Evolutionary conservation across 1,139 yeast species (phyloP), one percentile per base, ranked within the genome.

Genomic region (Suhomyces choctaworum): DNA sequence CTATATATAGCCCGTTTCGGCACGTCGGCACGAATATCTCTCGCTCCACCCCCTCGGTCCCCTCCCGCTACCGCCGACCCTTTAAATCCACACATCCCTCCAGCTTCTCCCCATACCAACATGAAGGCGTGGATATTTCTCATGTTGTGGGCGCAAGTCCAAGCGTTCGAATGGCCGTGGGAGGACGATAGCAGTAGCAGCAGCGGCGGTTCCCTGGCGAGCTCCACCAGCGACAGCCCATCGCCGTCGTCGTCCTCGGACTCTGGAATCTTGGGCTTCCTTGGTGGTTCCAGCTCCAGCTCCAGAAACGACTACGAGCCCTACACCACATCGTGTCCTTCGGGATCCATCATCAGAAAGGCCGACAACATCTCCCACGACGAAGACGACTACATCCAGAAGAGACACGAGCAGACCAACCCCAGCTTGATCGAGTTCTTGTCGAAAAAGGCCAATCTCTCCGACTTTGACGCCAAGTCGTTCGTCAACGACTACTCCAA

Each of bases 371-470:
- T 67, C 9, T 54, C 63, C 1, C 32, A 44, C 2, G 25, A 40
- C 7, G 75, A 69, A 42, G 31, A 39, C n/a, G 51, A 51, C 1
- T 69, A 66, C 38, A 43, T 69, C 4, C 16, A 31, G 8, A 32
- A 46, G 2, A 46, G 74, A 34, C 59, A 58, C n/a, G 58, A 40
- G 4, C 45, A 47, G 14, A 65, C 73, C 12, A 66, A 66, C 41
- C 34, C 51, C 5, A 56, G 62, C 25, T 47, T 69, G 43, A 52
- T 58, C 4, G 46, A 51, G 10, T 69, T 66, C 42, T 52, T 69
- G 25, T 41, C 47, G 11, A 47, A 58, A 7, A 54, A 47, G 17
- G 69, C 73, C 16, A 54, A 65, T 28, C 50, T 69, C 16, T 33
- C 58, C 3, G 59, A 62, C 36, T 66, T 69, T 32, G 59, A 68